Conservation (phyloP, 129 eudicot species). For the Pseudognaphalium luteoalbum region DNA sequence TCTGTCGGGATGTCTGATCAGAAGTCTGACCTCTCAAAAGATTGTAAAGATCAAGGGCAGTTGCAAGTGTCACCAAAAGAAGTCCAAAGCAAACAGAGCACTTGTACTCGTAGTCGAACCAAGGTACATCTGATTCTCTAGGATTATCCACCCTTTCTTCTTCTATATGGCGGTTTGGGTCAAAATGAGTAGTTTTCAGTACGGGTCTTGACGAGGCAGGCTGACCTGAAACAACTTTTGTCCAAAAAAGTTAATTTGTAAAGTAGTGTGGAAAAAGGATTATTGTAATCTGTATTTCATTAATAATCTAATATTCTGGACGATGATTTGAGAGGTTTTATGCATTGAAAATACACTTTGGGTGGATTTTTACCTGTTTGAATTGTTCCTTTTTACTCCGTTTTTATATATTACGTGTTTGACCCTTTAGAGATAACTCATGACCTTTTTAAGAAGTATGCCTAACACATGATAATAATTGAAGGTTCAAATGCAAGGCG, state of each 20-base stretch:
- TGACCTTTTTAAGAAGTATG: too few species aligned
- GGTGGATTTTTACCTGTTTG: not conserved
- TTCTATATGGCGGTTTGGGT: not conserved
- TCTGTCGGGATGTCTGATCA: constrained; percentile 48
- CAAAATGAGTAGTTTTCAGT: not conserved
- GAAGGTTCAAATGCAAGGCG: constrained; percentile 98
- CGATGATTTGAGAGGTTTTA: not conserved
- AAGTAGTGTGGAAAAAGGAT: not conserved
- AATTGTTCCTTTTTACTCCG: too few species aligned
- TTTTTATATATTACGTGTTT: not conserved
- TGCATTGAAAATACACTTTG: not conserved
- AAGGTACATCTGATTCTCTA: constrained; percentile 50
- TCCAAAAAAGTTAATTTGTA: not conserved
- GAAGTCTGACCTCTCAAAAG: constrained; percentile 62
- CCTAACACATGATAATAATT: constrained; percentile 5
- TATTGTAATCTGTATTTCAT: not conserved
- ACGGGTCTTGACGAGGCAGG: not conserved
- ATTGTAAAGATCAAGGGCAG: constrained; percentile 51
- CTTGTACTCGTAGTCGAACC: constrained; percentile 71
- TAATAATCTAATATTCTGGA: not conserved
- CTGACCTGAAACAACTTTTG: not conserved
- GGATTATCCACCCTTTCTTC: not conserved
- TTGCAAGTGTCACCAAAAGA: constrained; percentile 58
- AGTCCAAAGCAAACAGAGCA: constrained; percentile 64
- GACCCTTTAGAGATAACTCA: not conserved